Evolutionary conservation across 352 stramenopile species (phyloP), one percentile per base, ranked within the genome.

Genomic region (Phytophthora hybrid): DNA sequence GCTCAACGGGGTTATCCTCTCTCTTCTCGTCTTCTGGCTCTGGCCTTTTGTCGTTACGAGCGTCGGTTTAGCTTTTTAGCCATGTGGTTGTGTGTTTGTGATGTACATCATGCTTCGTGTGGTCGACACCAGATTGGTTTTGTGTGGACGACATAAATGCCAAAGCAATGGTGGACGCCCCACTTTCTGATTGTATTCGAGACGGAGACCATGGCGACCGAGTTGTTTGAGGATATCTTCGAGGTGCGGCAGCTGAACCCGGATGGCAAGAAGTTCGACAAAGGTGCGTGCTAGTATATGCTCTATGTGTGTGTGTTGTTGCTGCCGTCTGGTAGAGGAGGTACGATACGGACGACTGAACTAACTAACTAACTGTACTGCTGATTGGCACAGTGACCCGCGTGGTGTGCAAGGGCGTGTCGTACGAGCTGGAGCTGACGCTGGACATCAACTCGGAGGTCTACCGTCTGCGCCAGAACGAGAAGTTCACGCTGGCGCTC

Each of bases 201-300:
- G 44, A 56, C 16, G 29, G 8, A 51, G 23, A 83, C 29, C n/a
- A 97, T 97, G 90, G 87, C 90, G 78, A 95, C 90, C 23, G 89
- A 97, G 75, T 79, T 99, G 56, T 99, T 99, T 89, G 97, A 99
- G 85, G 98, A 99, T 83, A 99, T 99, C 69, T 99, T 99, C 77
- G 95, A 99, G 87, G 96, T 99, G 67, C 97, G 91, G 49, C 86
- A 97, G 69, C 73, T 99, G 26, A 99, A 99, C 83, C 98, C 98
- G 19, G 97, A 99, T 63, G 97, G 97, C 37, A 99, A 99, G 88
- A 99, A 99, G 82, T 98, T 98, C 65, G 92, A 98, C 81, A 98
- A 97, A 84, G 90, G 91, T 96, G 66, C 66, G 80, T 70, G 13
- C 9, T 14, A 9, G 34, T 29, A 9, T 51, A 1, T 34, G 4